These are phyloP conservation scores for Cryptosporidium tyzzeri DNA, from an alignment of 169 alveolate species.

Conservation along the genomic window DNA sequence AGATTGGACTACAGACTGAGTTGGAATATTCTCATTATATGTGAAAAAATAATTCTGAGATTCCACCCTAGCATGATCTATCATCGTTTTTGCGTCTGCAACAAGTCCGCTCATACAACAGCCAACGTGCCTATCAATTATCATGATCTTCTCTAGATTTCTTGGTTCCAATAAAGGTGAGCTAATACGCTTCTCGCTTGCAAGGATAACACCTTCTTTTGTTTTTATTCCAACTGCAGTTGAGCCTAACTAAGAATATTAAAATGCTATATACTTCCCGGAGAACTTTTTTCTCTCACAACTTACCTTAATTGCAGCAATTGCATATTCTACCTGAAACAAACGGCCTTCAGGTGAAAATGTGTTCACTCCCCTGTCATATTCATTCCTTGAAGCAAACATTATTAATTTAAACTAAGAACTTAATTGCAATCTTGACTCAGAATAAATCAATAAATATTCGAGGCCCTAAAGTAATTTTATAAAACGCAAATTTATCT, in stretches of 20 bases:
- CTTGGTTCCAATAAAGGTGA: conserved; percentile 92
- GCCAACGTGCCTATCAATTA: conserved; percentile 95
- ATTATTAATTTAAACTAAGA: conserved; percentile 15
- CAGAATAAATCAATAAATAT: background rate
- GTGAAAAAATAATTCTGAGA: conserved; percentile 95
- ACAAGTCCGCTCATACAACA: conserved; percentile 98
- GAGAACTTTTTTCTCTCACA: background rate
- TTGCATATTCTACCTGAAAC: conserved; percentile 96
- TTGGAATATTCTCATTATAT: conserved; percentile 94
- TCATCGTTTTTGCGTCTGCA: conserved; percentile 97
- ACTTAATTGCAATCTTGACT: background rate
- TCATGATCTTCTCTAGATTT: conserved; percentile 93
- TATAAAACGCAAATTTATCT: background rate
- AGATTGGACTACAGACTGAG: conserved; percentile 90
- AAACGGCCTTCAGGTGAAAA: conserved; percentile 98
- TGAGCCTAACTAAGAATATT: conserved; percentile 90
- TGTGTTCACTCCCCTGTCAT: conserved; percentile 98
- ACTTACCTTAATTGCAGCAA: conserved; percentile 94
- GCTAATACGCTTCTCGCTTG: conserved; percentile 94
- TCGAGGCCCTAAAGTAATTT: background rate
- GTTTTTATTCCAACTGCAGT: conserved; percentile 98
- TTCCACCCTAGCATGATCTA: conserved; percentile 98
- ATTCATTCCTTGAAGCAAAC: conserved; percentile 92
- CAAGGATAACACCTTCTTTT: conserved; percentile 96
- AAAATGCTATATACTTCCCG: background rate